phyloP scores from a whole-genome alignment of 140 eudicot species.

The Stevia rebaudiana region DNA sequence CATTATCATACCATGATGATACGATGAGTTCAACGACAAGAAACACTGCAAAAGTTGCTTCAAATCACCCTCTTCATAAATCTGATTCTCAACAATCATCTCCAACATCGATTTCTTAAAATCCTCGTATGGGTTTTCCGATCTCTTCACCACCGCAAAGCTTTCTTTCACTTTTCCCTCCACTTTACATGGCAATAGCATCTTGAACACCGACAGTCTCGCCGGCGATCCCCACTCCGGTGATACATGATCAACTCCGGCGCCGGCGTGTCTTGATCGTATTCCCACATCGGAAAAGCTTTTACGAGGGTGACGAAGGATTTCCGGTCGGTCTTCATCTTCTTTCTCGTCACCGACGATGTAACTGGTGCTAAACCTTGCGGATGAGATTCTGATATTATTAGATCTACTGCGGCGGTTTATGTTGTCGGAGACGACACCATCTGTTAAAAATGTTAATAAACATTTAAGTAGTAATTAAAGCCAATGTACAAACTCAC shows the following conservation, averaged over 20 bases:
- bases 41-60: conserved; percentile 32
- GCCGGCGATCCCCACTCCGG: conserved; percentile 26
- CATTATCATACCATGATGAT: conserved; percentile 30
- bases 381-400: not conserved
- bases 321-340: not conserved
- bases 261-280: not conserved
- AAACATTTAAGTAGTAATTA: too few species aligned
- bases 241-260: not conserved
- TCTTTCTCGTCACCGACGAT: too few species aligned
- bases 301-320: not conserved
- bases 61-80: conserved; percentile 26
- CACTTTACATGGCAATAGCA: conserved; percentile 18
- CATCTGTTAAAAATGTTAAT: too few species aligned
- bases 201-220: conserved; percentile 20
- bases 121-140: conserved; percentile 38
- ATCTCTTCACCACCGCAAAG: conserved; percentile 35
- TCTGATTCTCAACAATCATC: conserved; percentile 38
- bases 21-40: conserved; percentile 28
- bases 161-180: conserved; percentile 31
- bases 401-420: not conserved
- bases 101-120: conserved; percentile 42
- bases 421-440: too few species aligned
- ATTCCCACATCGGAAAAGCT: conserved; percentile 1
- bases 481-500: too few species aligned
- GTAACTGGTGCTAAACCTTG: not conserved